Evolutionary conservation across 192 early-diverging fungal species (phyloP).

Genomic region (Coemansia sp.): DNA sequence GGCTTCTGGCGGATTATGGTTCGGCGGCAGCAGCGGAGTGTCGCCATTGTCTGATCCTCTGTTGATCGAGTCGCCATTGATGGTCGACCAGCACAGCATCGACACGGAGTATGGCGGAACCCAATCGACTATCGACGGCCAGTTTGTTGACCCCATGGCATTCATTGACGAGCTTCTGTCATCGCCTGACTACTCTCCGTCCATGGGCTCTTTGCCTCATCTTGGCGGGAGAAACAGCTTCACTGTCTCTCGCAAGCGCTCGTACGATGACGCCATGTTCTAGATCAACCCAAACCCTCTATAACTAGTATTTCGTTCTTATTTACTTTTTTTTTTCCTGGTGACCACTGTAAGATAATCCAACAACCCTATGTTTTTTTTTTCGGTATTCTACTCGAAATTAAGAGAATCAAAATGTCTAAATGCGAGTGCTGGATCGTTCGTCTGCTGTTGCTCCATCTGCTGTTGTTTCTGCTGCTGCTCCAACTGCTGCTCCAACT

Average conservation of each 20-base stretch:
- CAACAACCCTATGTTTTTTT: background rate
- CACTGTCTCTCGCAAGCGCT: constrained; percentile 36
- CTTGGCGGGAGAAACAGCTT: background rate
- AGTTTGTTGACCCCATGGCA: constrained; percentile 43
- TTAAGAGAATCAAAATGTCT: background rate
- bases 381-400: background rate
- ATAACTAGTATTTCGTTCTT: background rate
- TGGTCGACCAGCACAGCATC: constrained; percentile 35
- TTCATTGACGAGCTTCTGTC: constrained; percentile 51
- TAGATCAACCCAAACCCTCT: constrained; percentile 14
- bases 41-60: constrained; percentile 19
- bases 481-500: no score
- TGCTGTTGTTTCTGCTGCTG: no score
- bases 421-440: background rate
- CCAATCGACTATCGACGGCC: constrained; percentile 17
- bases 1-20: background rate
- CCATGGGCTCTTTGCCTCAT: background rate
- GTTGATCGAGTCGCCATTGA: constrained; percentile 34
- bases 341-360: constrained; percentile 4
- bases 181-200: constrained; percentile 30
- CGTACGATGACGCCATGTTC: constrained; percentile 41
- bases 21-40: background rate
- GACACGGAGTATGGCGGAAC: constrained; percentile 24
- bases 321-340: background rate
- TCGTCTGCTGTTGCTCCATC: no score